Base-by-base conservation (phyloP, 2,329 filamentous ascomycete genomes). In the Ophiostoma tasmaniense region DNA sequence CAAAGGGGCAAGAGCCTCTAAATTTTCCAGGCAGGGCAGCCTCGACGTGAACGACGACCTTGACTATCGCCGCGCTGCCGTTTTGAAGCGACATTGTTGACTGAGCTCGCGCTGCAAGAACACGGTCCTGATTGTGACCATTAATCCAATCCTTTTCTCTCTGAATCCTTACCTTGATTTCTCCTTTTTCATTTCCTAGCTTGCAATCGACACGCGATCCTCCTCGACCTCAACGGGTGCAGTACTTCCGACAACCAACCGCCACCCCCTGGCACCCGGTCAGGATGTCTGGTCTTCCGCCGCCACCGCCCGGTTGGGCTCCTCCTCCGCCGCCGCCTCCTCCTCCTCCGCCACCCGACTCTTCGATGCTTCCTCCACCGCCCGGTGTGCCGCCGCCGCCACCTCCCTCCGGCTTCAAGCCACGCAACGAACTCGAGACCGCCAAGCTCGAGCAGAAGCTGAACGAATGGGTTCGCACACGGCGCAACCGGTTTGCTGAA, bases 361-460 rank as follows among this genome's bases (percentile, higher is more conserved):
- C 83, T 14, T 82, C 81, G 35, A 79, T 85, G n/a, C 72, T 72
- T 6, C 85, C 85, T 71, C 84, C 85, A 50, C 85, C 85, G 28
- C 84, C 85, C 1, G 79, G 83, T 62, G 80, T 80, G 37, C 83
- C 84, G 52, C 83, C 84, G 50, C 82, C 90, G 67, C 93, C 93
- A 72, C 92, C 93, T 67, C 93, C 93, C 30, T 93, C 92, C 55
- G 96, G 61, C n/a, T 64, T 93, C 78, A 88, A 88, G 72, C 92
- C 93, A 61, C 87, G 89, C 30, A 85, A 88, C 73, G 90, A 98
- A 77, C 89, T 93, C 62, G 91, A 93, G 73, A 85, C 92, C 75
- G 93, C 93, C 67, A 99, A 99, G 81, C 96, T 97, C 76, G 92
- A 93, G 70, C 92, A 97, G 80, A 99, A 98, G 85, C 99, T 98